phyloP scores from a whole-genome alignment of 2,329 filamentous ascomycete genomes.

The Elsinoe perseae region DNA sequence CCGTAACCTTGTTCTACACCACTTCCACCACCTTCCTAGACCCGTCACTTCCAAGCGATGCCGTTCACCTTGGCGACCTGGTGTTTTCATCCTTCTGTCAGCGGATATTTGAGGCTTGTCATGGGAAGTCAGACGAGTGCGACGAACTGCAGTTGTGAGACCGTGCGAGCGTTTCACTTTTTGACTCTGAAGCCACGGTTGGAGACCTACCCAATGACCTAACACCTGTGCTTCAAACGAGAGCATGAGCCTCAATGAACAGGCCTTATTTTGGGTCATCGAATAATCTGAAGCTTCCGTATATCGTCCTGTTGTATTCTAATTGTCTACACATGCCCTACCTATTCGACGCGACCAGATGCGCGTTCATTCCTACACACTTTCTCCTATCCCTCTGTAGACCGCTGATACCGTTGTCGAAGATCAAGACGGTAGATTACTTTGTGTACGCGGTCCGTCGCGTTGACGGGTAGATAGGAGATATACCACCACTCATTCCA shows the following conservation, averaged over 20 bases:
- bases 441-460: constrained; percentile 7
- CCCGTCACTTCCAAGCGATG: constrained; percentile 1
- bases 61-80: neutral
- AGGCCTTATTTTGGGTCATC: constrained; percentile 1
- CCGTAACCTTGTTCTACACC: neutral
- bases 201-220: neutral
- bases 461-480: constrained; percentile 9
- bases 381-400: neutral
- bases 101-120: constrained; percentile 2
- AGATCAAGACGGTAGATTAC: constrained; percentile 8
- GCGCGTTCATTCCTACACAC: neutral
- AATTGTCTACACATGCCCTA: neutral
- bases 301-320: neutral
- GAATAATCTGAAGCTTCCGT: neutral
- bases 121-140: neutral
- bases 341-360: neutral
- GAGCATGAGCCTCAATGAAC: neutral
- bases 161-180: constrained; percentile 14
- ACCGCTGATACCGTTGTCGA: constrained; percentile 5
- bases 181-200: constrained; percentile 10
- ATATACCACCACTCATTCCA: neutral
- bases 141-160: constrained; percentile 10
- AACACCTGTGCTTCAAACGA: neutral
- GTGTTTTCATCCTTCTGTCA: neutral
- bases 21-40: neutral